Evolutionary conservation across 345 rosid species (phyloP).

Genomic region (Gossypium turneri): DNA sequence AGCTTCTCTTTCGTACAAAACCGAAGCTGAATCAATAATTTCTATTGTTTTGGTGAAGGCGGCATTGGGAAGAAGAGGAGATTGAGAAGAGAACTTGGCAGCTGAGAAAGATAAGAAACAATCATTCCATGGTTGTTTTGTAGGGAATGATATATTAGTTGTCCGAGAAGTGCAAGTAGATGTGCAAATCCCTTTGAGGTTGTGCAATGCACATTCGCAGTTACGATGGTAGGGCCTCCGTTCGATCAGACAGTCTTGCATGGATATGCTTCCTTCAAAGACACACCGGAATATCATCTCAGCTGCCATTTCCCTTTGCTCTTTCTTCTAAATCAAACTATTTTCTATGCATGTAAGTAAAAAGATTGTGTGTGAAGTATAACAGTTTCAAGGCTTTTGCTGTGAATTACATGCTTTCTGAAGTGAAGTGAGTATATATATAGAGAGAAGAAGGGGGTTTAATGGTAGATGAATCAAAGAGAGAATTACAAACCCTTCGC

Average conservation of each 20-base stretch:
- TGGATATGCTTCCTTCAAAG: slow-evolving; percentile 20
- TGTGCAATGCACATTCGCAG: slow-evolving; percentile 40
- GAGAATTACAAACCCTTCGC: no score
- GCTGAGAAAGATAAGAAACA: slow-evolving; percentile 16
- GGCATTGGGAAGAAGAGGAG: neutral
- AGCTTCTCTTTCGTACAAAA: neutral
- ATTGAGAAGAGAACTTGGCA: slow-evolving; percentile 20
- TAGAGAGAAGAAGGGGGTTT: no score
- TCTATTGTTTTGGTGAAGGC: neutral
- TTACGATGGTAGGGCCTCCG: slow-evolving; percentile 43
- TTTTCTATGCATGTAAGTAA: no score
- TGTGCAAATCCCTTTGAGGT: slow-evolving; percentile 16
- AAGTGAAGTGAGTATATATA: no score
- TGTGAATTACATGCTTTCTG: neutral
- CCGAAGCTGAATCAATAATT: neutral
- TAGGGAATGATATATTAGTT: slow-evolving; percentile 17
- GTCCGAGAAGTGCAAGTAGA: slow-evolving; percentile 8
- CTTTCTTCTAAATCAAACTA: neutral
- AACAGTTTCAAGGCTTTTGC: neutral
- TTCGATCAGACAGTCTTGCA: slow-evolving; percentile 13
- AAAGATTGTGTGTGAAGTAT: neutral
- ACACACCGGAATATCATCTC: slow-evolving; percentile 15
- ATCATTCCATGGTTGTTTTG: slow-evolving; percentile 8
- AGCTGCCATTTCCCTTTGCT: slow-evolving; percentile 18
- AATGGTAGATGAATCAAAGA: no score